Base-by-base conservation (phyloP, 192 early-diverging fungal genomes). In the Mortierella antarctica region DNA sequence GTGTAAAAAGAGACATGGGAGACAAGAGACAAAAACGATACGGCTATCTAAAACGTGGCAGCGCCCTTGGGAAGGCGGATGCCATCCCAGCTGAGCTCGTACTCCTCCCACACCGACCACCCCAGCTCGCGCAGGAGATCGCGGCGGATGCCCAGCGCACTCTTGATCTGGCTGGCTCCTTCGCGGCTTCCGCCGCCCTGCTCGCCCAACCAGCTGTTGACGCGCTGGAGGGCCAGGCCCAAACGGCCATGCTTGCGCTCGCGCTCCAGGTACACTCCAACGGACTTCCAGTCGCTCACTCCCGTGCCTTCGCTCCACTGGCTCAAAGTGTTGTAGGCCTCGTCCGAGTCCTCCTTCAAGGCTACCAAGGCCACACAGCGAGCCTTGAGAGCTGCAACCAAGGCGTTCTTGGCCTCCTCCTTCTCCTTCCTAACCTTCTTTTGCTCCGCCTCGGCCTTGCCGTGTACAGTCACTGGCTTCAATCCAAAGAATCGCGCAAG, bases 201-300 rank as follows among this genome's bases (percentile, higher is more conserved):
- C 42, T 93, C 92, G 40, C 55, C 72, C 56, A 96, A 74, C 83
- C 88, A 98, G 68, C 89, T 90, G 73, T 92, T 87, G 45, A 94
- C 72, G 0, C 87, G 88, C 76, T 93, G 92, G 67, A 97, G 80
- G 1, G 95, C 96, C 47, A 82, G 78, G 8, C 91, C 96, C 52
- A 85, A 67, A 31, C 89, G 83, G 0, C 88, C 86, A 41, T 88
- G 83, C 58, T 83, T 73, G 23, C 87, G 73, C 63, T 88, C 90
- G 62, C 88, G 58, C 21, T 82, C 92, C 67, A 95, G 65, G 45
- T 87, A 87, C 8, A 89, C 74, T 7, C 90, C 59, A 11, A 93
- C 62, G 46, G 90, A 71, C 57, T 87, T 88, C 58, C 87, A 81
- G 55, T 88, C 87, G 12, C 78, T 88, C 7, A 89, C 84, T 7